These are phyloP conservation scores for Colletotrichum coccodes DNA, from an alignment of 2,329 filamentous ascomycete species.

Conservation along the genomic window DNA sequence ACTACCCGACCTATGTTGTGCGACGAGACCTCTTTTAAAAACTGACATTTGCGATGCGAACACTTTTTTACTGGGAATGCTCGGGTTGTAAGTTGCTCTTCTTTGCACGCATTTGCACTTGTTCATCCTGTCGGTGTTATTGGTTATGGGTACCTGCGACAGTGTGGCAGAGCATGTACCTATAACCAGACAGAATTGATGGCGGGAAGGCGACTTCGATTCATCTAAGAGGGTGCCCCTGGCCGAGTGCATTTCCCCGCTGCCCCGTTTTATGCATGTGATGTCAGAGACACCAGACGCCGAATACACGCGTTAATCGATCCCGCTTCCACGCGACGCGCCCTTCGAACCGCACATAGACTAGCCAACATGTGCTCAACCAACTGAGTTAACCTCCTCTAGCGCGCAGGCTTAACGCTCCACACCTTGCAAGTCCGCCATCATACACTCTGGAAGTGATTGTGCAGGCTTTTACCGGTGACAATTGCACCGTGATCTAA, in stretches of 20 bases:
- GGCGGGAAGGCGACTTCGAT: background rate
- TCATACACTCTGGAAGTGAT: background rate
- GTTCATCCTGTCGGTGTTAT: too few relatives aligned
- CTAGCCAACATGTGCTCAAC: slow-evolving; percentile 14
- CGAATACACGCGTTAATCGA: slow-evolving; percentile 28
- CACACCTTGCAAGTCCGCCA: background rate
- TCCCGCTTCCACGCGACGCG: slow-evolving; percentile 28
- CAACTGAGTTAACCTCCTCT: background rate
- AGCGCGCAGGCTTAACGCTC: background rate
- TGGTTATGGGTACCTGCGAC: too few relatives aligned
- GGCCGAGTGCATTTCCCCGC: background rate
- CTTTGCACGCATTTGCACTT: background rate
- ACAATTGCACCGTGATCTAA: background rate
- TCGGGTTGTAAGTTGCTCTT: background rate
- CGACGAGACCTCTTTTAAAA: background rate
- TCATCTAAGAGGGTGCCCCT: background rate
- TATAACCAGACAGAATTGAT: background rate
- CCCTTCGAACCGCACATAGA: slow-evolving; percentile 9
- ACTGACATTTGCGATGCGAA: background rate
- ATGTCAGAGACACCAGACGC: slow-evolving; percentile 21
- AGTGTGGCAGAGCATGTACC: too few relatives aligned
- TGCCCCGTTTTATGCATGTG: slow-evolving; percentile 25
- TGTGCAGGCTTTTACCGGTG: background rate
- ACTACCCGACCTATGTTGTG: background rate
- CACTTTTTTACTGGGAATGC: background rate